Base-by-base conservation (phyloP, 192 early-diverging fungal species). In the Physocladia obscura region DNA sequence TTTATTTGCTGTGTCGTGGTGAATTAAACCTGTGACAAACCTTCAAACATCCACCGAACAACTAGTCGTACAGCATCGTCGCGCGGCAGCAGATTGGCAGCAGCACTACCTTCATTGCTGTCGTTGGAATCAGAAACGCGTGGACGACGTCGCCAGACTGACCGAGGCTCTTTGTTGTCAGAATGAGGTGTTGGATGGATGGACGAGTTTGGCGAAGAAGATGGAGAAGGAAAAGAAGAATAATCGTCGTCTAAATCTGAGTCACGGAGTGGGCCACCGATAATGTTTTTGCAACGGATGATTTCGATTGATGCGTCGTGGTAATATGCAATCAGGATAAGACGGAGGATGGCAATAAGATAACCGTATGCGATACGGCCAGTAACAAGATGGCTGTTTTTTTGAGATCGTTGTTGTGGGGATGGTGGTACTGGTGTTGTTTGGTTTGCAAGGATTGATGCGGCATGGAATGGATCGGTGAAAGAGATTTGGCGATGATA, bases 21-120 rank as follows among this genome's bases (percentile, higher is more conserved):
- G n/a, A 47, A 47, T n/a, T 47, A n/a, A 8, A 47, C 13, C 44
- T 47, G 13, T 21, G 11, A 21, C 63, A 3, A 26, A 68, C 65
- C 77, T 57, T 79, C 77, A 59, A 79, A 79, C 54, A 79, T 72
- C 77, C 77, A 79, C 52, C 77, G 69, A 2, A 79, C 37, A 8
- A 72, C 70, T 2, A 79, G 68, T 31, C 40, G 56, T 27, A 67
- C 48, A 6, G 49, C 48, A 26, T 70, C 64, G 24, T 21, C 62
- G 21, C 62, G 49, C 49, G 11, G 52, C 62, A 17, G 15, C 31
- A 22, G 15, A 13, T 57, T 34, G 11, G 27, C 24, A 54, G 13
- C 8, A 54, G 15, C 51, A 5, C 15, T 22, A 13, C 51, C 51
- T 6, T 54, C 51, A 5, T 54, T 26, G n/a, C 15, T 22, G 5